phyloP scores from a whole-genome alignment of 768 basidiomycete genomes.

The Suillus discolor region DNA sequence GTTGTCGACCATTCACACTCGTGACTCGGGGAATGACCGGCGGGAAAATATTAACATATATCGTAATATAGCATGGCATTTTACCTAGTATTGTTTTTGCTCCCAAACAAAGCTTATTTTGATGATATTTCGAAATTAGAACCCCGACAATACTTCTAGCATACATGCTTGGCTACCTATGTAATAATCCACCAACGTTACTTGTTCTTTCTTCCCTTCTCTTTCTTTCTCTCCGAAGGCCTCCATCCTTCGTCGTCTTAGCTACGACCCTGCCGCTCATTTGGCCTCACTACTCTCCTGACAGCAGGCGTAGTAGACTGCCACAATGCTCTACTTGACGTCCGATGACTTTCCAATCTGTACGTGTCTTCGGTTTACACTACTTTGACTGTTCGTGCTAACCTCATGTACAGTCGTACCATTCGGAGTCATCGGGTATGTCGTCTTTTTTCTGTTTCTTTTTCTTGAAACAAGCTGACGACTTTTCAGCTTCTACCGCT shows the following conservation, averaged over 20 bases:
- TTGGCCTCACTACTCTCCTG: constrained; percentile 3
- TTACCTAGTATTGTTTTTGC: no score
- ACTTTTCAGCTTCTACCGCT: constrained; percentile 78
- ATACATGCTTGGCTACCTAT: not conserved
- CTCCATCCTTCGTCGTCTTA: constrained; percentile 8
- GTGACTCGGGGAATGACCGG: no score
- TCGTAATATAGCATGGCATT: no score
- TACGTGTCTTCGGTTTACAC: constrained; percentile 43
- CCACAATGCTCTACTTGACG: constrained; percentile 81
- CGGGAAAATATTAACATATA: no score
- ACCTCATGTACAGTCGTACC: constrained; percentile 66
- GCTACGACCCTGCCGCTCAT: constrained; percentile 15
- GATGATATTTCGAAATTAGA: not conserved
- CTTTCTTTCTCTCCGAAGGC: not conserved
- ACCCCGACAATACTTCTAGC: constrained; percentile 1
- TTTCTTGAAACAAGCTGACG: constrained; percentile 9
- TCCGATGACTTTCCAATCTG: constrained; percentile 91
- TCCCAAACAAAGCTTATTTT: not conserved
- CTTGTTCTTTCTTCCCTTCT: not conserved
- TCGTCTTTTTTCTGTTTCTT: not conserved
- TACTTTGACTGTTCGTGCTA: constrained; percentile 6
- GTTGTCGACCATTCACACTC: no score
- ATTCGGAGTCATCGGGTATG: constrained; percentile 86
- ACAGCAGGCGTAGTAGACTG: constrained; percentile 1
- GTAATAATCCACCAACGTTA: not conserved